Conservation (phyloP, 768 basidiomycete genomes). For the Pleurotus cornucopiae region DNA sequence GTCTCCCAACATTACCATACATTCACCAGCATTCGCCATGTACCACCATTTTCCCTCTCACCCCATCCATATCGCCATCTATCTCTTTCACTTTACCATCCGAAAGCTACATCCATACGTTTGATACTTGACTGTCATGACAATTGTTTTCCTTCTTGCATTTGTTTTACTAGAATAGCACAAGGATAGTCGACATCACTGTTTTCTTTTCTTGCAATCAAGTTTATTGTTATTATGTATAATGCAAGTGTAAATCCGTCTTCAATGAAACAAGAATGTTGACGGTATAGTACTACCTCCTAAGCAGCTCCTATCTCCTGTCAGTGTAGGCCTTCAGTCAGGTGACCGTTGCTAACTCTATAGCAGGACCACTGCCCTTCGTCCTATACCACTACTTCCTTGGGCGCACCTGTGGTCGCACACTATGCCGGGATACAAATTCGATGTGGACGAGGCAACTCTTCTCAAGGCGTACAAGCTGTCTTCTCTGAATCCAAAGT, state of each 20-base stretch:
- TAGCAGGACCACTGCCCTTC: too few relatives aligned
- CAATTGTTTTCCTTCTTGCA: background rate
- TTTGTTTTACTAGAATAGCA: constrained; percentile 2
- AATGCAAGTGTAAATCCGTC: too few relatives aligned
- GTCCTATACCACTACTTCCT: too few relatives aligned
- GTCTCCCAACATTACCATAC: background rate
- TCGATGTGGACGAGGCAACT: constrained; percentile 74
- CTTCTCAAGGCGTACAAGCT: constrained; percentile 88
- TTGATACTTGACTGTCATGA: background rate
- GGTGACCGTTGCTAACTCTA: background rate
- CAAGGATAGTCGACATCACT: background rate
- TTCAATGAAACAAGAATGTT: too few relatives aligned
- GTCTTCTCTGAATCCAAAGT: constrained; percentile 74
- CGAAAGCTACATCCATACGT: background rate
- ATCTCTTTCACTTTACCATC: background rate
- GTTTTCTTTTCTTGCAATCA: constrained; percentile 6
- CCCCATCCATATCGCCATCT: constrained; percentile 1
- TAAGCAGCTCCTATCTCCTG: too few relatives aligned
- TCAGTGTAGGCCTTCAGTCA: background rate
- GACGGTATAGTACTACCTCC: too few relatives aligned
- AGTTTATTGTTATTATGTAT: constrained; percentile 3
- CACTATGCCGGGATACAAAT: constrained; percentile 27
- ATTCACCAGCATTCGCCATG: background rate
- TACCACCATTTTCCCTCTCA: background rate
- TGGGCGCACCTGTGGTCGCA: too few relatives aligned